phyloP scores from a whole-genome alignment of 192 early-diverging fungal species.

The Mortierella claussenii region DNA sequence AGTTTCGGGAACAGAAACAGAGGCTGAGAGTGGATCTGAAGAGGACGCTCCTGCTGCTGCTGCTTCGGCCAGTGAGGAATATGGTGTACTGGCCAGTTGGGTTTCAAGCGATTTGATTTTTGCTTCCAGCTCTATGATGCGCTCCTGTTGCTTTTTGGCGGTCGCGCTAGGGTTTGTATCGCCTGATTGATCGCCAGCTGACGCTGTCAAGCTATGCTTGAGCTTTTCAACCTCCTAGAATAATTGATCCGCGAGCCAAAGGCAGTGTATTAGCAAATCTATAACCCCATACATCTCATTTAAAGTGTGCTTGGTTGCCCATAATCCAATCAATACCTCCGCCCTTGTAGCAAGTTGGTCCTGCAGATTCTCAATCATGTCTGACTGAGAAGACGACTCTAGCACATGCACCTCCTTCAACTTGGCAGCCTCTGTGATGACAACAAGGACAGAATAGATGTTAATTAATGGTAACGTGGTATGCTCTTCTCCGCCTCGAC shows the following conservation, averaged over 20 bases:
- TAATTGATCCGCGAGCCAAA: too few relatives aligned
- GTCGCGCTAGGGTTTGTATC: constrained; percentile 2
- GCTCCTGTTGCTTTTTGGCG: constrained; percentile 16
- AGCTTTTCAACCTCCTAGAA: constrained; percentile 30
- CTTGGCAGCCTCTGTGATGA: constrained; percentile 23
- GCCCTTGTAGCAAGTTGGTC: constrained; percentile 39
- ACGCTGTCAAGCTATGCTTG: background rate
- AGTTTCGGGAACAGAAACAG: constrained; percentile 28
- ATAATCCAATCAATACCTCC: constrained; percentile 32
- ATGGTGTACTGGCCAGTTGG: background rate
- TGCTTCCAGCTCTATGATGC: constrained; percentile 28
- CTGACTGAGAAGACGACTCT: constrained; percentile 41
- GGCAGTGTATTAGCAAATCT: too few relatives aligned
- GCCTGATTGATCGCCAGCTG: background rate
- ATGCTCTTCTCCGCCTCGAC: too few relatives aligned
- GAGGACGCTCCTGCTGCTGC: constrained; percentile 2
- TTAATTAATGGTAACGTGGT: too few relatives aligned
- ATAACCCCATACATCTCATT: too few relatives aligned
- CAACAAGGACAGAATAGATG: constrained; percentile 1
- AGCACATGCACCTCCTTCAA: constrained; percentile 46
- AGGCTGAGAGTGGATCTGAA: constrained; percentile 36
- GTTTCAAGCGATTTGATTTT: constrained; percentile 23
- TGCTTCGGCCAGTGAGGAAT: background rate
- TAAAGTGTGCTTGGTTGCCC: too few relatives aligned
- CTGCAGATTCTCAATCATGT: constrained; percentile 54